Percentiles rank a stretch among this genome's conserved stretches.
These are phyloP conservation scores for Apiospora hydei DNA, from an alignment of 2,329 filamentous ascomycete species.

Conservation along the genomic window DNA sequence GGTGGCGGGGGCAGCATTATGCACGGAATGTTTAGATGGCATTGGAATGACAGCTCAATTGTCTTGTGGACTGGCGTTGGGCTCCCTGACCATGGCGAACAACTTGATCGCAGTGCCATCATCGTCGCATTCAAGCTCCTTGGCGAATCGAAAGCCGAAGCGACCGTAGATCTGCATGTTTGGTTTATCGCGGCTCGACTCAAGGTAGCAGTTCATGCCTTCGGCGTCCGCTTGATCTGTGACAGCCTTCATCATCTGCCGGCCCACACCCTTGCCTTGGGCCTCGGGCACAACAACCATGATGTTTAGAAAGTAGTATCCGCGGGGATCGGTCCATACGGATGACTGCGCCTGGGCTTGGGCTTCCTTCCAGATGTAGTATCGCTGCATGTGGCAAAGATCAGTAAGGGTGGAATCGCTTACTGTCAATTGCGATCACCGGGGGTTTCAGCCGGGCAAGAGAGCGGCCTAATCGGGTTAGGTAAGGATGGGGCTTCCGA, in stretches of 20 bases:
- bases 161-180: conserved; percentile 75
- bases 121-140: conserved; percentile 59
- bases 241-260: conserved; percentile 68
- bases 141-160: conserved; percentile 71
- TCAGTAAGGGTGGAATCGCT: conserved; percentile 2
- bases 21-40: neutral
- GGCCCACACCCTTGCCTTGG: conserved; percentile 72
- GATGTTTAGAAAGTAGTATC: conserved; percentile 81
- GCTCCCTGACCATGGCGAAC: conserved; percentile 56
- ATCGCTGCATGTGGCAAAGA: conserved; percentile 52
- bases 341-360: conserved; percentile 67
- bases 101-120: conserved; percentile 62
- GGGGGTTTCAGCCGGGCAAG: conserved; percentile 3
- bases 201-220: conserved; percentile 71
- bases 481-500: neutral
- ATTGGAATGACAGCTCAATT: conserved; percentile 27
- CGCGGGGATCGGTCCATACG: conserved; percentile 70
- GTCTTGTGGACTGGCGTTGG: conserved; percentile 34
- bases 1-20: neutral
- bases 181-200: conserved; percentile 71
- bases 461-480: neutral
- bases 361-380: conserved; percentile 75
- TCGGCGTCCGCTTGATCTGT: conserved; percentile 69
- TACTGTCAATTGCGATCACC: conserved; percentile 7
- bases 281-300: conserved; percentile 71